Evolutionary conservation across 1,139 yeast species (phyloP).

Genomic region (Zygosaccharomyces pseudobailii): DNA sequence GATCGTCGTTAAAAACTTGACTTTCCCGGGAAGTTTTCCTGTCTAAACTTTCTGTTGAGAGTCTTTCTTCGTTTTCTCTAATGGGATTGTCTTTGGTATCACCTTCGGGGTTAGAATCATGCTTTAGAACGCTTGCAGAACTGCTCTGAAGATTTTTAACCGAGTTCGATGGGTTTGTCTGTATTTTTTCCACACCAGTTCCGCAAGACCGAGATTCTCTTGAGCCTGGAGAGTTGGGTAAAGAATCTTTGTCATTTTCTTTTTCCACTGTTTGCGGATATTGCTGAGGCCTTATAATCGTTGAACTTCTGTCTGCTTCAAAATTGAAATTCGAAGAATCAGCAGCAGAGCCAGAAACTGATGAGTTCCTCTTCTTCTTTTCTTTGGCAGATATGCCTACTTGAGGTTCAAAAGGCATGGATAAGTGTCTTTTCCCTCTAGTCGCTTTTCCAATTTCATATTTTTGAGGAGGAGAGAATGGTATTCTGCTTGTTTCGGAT

Average conservation of each 20-base stretch:
- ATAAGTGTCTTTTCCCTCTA: not conserved
- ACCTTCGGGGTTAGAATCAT: not conserved
- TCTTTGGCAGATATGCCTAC: not conserved
- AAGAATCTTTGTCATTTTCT: not conserved
- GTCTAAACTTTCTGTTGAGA: not conserved
- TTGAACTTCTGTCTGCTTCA: not conserved
- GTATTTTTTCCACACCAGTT: too few species aligned
- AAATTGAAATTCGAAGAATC: not conserved
- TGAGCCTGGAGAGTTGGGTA: not conserved
- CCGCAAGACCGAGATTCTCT: too few species aligned
- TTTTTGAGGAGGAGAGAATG: not conserved
- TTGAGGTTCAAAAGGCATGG: not conserved
- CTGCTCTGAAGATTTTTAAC: not conserved
- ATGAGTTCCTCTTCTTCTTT: not conserved
- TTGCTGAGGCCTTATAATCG: not conserved
- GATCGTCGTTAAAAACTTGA: conserved; percentile 25
- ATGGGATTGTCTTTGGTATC: not conserved
- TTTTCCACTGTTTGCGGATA: not conserved
- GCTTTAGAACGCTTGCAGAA: not conserved
- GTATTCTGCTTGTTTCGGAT: not conserved
- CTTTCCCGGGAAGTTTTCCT: conserved; percentile 18
- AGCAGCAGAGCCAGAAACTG: not conserved
- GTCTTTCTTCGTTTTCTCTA: not conserved
- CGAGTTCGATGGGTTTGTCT: not conserved
- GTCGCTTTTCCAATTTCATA: not conserved